These are phyloP conservation scores for Naegleria lovaniensis DNA, from an alignment of 208 protist genomes.

Conservation along the genomic window DNA sequence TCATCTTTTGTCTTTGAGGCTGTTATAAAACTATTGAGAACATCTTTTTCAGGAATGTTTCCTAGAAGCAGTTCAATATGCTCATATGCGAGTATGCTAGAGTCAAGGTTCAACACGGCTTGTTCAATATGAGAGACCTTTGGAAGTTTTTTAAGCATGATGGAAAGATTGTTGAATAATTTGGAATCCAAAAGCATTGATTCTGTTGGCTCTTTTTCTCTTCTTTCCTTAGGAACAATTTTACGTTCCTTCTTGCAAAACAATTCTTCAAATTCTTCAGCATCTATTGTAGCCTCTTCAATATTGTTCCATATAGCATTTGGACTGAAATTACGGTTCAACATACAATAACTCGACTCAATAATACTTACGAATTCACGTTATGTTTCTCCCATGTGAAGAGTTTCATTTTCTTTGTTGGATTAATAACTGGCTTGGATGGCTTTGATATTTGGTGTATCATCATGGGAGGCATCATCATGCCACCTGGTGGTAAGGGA, in stretches of 20 bases:
- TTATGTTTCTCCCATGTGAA: background rate
- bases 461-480: background rate
- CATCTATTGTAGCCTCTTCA: background rate
- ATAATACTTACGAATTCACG: background rate
- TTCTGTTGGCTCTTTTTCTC: background rate
- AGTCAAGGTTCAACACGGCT: background rate
- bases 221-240: background rate
- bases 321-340: background rate
- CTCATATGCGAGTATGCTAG: background rate
- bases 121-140: slow-evolving; percentile 5
- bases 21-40: background rate
- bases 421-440: background rate
- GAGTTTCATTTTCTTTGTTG: background rate
- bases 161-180: background rate
- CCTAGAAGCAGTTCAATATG: background rate
- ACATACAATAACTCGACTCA: too few species aligned
- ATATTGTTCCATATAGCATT: background rate
- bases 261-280: background rate
- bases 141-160: slow-evolving; percentile 6
- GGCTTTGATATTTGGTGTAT: background rate
- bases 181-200: background rate
- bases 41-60: background rate
- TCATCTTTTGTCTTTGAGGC: background rate
- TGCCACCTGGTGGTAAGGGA: background rate
- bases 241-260: slow-evolving; percentile 4